Evolutionary conservation across 148 eudicot species (phyloP).

Genomic region (Agrostemma githago): DNA sequence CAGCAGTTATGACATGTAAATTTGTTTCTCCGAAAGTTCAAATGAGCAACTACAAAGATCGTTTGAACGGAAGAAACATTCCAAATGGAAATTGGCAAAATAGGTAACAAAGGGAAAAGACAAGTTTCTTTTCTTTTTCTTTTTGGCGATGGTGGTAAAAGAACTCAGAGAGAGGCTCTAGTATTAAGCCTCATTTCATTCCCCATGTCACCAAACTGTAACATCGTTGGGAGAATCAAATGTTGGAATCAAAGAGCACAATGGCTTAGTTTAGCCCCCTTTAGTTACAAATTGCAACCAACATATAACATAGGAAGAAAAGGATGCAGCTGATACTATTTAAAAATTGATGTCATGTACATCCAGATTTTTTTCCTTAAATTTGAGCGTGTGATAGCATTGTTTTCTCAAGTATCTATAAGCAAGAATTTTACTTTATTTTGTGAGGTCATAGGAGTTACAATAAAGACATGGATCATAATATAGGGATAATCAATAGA

Average conservation of each 20-base stretch:
- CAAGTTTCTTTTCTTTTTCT: not conserved
- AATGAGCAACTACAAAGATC: too few relatives aligned
- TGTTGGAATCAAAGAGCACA: not conserved
- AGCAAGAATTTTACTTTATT: not conserved
- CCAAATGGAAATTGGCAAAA: not conserved
- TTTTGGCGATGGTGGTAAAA: not conserved
- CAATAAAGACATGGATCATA: not conserved
- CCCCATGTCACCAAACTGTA: not conserved
- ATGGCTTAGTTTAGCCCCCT: not conserved
- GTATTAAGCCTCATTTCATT: not conserved
- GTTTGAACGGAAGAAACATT: too few relatives aligned
- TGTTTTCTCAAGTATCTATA: not conserved
- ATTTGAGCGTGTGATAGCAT: not conserved
- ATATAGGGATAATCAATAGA: not conserved
- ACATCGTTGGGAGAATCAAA: not conserved
- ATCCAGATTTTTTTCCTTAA: not conserved
- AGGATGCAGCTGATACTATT: not conserved
- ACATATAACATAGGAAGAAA: not conserved
- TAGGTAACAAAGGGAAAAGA: not conserved
- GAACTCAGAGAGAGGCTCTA: not conserved
- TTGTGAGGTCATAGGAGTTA: not conserved
- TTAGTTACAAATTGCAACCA: not conserved
- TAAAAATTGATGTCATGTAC: not conserved
- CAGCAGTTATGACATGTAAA: not conserved
- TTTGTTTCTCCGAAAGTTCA: not conserved